Evolutionary conservation across 805 yeast genomes (phyloP).

Genomic region (Ogataea corticis): DNA sequence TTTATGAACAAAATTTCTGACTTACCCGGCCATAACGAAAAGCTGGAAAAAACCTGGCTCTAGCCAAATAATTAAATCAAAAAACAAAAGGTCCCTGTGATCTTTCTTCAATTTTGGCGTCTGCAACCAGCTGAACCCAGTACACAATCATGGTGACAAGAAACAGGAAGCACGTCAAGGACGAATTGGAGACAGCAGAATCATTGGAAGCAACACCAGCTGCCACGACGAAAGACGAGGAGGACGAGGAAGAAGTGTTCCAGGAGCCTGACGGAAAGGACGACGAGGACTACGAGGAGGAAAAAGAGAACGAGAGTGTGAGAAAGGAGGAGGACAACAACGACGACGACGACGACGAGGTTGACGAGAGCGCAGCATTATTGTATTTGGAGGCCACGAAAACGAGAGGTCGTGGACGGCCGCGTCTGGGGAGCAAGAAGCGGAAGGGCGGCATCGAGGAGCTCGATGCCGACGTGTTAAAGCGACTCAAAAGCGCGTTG

Average conservation of each 20-base stretch:
- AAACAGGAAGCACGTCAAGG: constrained; percentile 2
- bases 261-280: constrained; percentile 23
- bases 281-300: constrained; percentile 27
- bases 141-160: constrained; percentile 7
- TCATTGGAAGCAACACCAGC: constrained; percentile 16
- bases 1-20: background rate
- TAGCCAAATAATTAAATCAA: no score
- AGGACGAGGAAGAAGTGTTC: constrained; percentile 20
- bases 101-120: no score
- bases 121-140: background rate
- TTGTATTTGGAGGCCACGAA: constrained; percentile 20
- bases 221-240: constrained; percentile 9
- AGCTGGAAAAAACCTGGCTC: no score
- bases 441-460: constrained; percentile 28
- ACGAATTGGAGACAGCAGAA: constrained; percentile 6
- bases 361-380: constrained; percentile 24
- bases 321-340: constrained; percentile 24
- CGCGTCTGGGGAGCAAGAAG: constrained; percentile 26
- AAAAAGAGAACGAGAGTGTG: constrained; percentile 20
- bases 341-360: constrained; percentile 21
- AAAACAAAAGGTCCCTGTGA: no score
- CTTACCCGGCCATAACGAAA: background rate
- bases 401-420: constrained; percentile 35
- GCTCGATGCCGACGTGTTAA: constrained; percentile 27
- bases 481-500: constrained; percentile 28